phyloP scores from a whole-genome alignment of 768 basidiomycete species.

The Calocybe indica region DNA sequence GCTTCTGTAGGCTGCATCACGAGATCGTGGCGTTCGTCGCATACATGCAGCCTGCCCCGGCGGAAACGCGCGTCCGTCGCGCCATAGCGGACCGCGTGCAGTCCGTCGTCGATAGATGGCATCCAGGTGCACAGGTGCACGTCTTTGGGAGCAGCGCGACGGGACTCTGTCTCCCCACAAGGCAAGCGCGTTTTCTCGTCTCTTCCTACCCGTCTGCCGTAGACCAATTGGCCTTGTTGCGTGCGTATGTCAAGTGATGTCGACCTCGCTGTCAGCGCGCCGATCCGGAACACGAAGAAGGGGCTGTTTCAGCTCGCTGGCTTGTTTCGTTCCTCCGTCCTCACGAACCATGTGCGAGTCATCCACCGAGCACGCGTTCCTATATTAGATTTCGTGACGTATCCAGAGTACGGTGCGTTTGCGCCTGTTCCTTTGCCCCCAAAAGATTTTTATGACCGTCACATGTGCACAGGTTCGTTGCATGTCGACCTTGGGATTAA shows the following conservation, averaged over 20 bases:
- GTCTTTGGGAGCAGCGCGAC: constrained; percentile 61
- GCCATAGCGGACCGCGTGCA: constrained; percentile 41
- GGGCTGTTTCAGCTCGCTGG: constrained; percentile 43
- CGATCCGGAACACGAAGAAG: constrained; percentile 25
- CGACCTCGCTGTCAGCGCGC: constrained; percentile 20
- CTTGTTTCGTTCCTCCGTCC: constrained; percentile 33
- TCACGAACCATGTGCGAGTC: constrained; percentile 32
- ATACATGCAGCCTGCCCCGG: constrained; percentile 47
- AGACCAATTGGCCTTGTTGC: neutral
- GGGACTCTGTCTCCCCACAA: constrained; percentile 53
- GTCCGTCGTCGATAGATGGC: constrained; percentile 35
- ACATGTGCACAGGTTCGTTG: constrained; percentile 36
- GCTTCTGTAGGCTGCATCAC: constrained; percentile 44
- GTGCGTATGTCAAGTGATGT: constrained; percentile 25
- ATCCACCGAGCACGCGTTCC: constrained; percentile 41
- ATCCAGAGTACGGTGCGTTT: constrained; percentile 28
- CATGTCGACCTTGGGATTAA: constrained; percentile 66
- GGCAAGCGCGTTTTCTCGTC: constrained; percentile 30
- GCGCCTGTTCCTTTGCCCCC: neutral
- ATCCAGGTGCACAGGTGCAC: constrained; percentile 39
- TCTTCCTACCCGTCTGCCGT: neutral
- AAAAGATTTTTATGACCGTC: neutral
- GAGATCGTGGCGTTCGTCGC: constrained; percentile 55
- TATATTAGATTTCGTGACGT: constrained; percentile 54
- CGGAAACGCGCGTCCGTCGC: constrained; percentile 43